Conservation (phyloP, 2,329 filamentous ascomycete species). For the Neopestalotiopsis rosae region DNA sequence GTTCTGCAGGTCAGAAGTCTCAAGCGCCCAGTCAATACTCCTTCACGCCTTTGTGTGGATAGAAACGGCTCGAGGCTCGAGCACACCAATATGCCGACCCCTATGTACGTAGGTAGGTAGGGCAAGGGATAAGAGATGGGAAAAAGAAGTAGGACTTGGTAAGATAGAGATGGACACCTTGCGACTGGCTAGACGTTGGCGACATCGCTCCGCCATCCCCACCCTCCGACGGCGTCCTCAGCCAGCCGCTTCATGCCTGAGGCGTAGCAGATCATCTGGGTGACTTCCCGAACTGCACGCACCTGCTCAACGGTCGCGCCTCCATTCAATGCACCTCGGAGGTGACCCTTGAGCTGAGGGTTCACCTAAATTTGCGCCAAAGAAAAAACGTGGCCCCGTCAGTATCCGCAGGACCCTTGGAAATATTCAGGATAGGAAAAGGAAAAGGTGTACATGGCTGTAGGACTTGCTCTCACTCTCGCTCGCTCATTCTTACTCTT, state of each 20-base stretch:
- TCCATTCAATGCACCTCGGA: conserved; percentile 54
- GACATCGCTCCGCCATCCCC: conserved; percentile 53
- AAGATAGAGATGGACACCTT: background rate
- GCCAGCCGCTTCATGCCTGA: conserved; percentile 50
- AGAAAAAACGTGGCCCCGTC: background rate
- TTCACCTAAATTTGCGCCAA: conserved; percentile 44
- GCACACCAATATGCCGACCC: background rate
- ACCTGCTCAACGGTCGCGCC: conserved; percentile 55
- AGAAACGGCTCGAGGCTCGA: background rate
- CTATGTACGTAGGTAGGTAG: conserved; percentile 2
- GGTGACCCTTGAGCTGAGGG: conserved; percentile 58
- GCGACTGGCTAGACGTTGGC: conserved; percentile 40
- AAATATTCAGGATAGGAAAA: background rate
- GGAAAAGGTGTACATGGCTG: background rate
- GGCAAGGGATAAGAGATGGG: background rate
- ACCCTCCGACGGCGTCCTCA: conserved; percentile 40
- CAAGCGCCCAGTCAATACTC: background rate
- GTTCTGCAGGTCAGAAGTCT: background rate
- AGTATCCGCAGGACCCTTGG: background rate
- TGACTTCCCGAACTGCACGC: conserved; percentile 50
- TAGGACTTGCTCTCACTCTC: background rate
- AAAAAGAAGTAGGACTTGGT: background rate
- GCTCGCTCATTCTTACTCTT: background rate
- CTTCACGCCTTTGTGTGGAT: background rate
- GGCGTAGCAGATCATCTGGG: conserved; percentile 51